phyloP scores from a whole-genome alignment of 108 stramenopile species.

The Mayamaea pseudoterrestris region DNA sequence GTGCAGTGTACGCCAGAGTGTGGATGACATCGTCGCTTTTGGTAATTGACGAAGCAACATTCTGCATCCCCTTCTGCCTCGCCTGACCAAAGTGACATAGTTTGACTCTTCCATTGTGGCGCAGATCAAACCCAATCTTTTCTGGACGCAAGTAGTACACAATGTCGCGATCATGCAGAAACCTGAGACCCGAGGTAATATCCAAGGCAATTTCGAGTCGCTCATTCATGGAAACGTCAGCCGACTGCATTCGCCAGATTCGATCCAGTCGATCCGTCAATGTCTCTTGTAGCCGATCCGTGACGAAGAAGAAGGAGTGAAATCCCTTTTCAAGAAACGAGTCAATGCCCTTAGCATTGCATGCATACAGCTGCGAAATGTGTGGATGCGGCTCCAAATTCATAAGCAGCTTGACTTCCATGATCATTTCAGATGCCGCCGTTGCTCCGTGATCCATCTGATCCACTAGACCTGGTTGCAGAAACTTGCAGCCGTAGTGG shows the following conservation, averaged over 20 bases:
- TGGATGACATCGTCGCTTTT: slow-evolving; percentile 11
- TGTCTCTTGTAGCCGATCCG: background rate
- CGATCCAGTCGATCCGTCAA: slow-evolving; percentile 4
- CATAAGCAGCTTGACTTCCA: slow-evolving; percentile 3
- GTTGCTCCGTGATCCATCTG: slow-evolving; percentile 2
- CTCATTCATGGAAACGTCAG: too few relatives aligned
- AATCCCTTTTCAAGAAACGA: background rate
- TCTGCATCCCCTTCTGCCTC: slow-evolving; percentile 9
- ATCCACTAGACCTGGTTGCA: slow-evolving; percentile 2
- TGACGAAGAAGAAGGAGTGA: slow-evolving; percentile 1
- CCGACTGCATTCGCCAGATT: too few relatives aligned
- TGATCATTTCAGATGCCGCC: slow-evolving; percentile 7
- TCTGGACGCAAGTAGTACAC: slow-evolving; percentile 71
- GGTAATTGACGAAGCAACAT: background rate
- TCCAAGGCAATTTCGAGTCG: slow-evolving; percentile 22
- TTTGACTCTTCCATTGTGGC: slow-evolving; percentile 21
- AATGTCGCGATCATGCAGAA: slow-evolving; percentile 25
- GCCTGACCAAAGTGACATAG: slow-evolving; percentile 58
- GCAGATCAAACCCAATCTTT: slow-evolving; percentile 48
- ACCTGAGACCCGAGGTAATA: slow-evolving; percentile 20
- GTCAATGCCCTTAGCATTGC: slow-evolving; percentile 1
- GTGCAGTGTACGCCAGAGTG: slow-evolving; percentile 34
- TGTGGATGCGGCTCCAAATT: slow-evolving; percentile 7
- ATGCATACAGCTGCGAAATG: slow-evolving; percentile 3
- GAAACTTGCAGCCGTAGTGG: background rate